These are phyloP conservation scores for Ophidiomyces ophidiicola DNA, from an alignment of 2,329 filamentous ascomycete genomes.

Conservation along the genomic window DNA sequence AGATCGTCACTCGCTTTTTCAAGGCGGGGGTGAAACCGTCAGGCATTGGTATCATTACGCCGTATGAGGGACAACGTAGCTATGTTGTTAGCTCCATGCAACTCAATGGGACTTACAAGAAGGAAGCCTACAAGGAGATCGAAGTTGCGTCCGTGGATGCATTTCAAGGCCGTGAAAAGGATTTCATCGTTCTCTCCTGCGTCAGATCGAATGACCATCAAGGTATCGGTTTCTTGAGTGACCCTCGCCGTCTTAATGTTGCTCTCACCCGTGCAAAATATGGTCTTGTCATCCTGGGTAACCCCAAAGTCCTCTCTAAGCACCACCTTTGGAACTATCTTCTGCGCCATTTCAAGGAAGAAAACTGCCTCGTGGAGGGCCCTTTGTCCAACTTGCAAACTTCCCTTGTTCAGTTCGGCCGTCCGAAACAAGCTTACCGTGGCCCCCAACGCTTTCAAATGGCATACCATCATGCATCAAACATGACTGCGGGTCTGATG, in stretches of 20 bases:
- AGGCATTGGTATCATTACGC: slow-evolving; percentile 95
- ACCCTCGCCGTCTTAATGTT: slow-evolving; percentile 92
- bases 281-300: slow-evolving; percentile 89
- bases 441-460: slow-evolving; percentile 77
- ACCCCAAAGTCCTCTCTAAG: slow-evolving; percentile 94
- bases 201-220: slow-evolving; percentile 98
- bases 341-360: slow-evolving; percentile 90
- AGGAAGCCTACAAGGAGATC: slow-evolving; percentile 96
- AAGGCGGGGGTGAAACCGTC: slow-evolving; percentile 91
- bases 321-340: slow-evolving; percentile 96
- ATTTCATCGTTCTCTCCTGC: slow-evolving; percentile 95
- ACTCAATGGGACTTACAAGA: slow-evolving; percentile 91
- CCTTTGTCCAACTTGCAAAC: slow-evolving; percentile 92
- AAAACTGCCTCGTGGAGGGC: slow-evolving; percentile 89
- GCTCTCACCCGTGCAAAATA: slow-evolving; percentile 95
- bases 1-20: slow-evolving; percentile 97
- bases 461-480: slow-evolving; percentile 57
- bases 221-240: slow-evolving; percentile 95
- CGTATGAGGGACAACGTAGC: slow-evolving; percentile 94
- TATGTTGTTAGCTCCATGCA: slow-evolving; percentile 99
- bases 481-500: slow-evolving; percentile 43
- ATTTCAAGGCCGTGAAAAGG: slow-evolving; percentile 97
- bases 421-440: slow-evolving; percentile 84
- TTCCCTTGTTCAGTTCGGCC: slow-evolving; percentile 85
- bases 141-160: slow-evolving; percentile 97